These are phyloP conservation scores for Penicillium sp. DNA, from an alignment of 2,329 filamentous ascomycete species.

Conservation along the genomic window DNA sequence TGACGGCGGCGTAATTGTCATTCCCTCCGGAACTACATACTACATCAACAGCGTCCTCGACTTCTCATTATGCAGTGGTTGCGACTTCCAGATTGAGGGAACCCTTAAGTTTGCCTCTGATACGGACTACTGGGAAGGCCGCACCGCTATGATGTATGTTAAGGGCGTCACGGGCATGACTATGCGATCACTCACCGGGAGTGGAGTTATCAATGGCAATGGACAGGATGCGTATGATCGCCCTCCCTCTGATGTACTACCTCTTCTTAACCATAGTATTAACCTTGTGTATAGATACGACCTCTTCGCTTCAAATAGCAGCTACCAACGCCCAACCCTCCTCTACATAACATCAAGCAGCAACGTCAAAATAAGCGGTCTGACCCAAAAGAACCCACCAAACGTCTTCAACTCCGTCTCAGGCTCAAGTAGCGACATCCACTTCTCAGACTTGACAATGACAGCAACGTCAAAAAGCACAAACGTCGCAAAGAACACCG, in stretches of 20 bases:
- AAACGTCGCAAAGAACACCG: constrained; percentile 44
- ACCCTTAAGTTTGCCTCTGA: constrained; percentile 42
- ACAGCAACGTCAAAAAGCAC: constrained; percentile 41
- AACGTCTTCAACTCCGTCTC: constrained; percentile 48
- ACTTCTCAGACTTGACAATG: constrained; percentile 41
- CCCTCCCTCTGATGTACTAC: neutral
- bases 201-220: constrained; percentile 50
- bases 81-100: constrained; percentile 51
- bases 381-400: constrained; percentile 46
- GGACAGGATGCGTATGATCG: constrained; percentile 40
- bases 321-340: constrained; percentile 44
- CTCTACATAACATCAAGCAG: constrained; percentile 43
- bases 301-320: constrained; percentile 40
- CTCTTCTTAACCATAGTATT: neutral
- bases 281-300: constrained; percentile 33
- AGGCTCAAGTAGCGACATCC: constrained; percentile 37
- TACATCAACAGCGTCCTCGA: constrained; percentile 46
- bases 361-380: constrained; percentile 39
- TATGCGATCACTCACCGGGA: constrained; percentile 43
- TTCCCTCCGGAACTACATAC: constrained; percentile 46
- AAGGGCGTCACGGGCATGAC: constrained; percentile 39
- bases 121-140: constrained; percentile 45
- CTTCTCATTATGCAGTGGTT: constrained; percentile 45
- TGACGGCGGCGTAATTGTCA: constrained; percentile 47
- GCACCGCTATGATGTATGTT: constrained; percentile 43